Evolutionary conservation across 164 flowering plant species (phyloP).

Genomic region (Stephania yunnanensis): DNA sequence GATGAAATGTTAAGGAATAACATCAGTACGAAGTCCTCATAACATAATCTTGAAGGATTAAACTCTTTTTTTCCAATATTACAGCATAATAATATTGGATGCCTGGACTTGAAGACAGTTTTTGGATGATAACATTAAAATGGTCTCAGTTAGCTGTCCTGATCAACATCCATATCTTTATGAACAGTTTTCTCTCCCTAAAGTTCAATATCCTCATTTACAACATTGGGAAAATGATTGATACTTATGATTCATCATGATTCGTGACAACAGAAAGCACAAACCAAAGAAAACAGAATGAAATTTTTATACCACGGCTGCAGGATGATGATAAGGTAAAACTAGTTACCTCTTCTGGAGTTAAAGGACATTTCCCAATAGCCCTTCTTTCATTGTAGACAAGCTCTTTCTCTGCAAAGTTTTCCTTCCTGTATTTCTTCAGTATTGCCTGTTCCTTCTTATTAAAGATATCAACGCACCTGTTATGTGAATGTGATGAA

Average conservation of each 20-base stretch:
- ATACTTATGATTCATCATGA: background rate
- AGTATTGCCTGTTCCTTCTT: constrained; percentile 61
- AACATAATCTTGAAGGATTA: background rate
- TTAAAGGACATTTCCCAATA: constrained; percentile 92
- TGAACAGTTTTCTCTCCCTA: background rate
- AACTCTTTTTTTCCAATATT: background rate
- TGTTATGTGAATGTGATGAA: constrained; percentile 24
- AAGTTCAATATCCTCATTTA: background rate
- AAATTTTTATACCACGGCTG: constrained; percentile 1
- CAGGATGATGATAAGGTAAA: constrained; percentile 9
- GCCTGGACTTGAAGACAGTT: background rate
- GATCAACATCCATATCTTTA: background rate
- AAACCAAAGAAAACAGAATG: background rate
- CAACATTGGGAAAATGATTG: background rate
- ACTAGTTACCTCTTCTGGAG: constrained; percentile 94
- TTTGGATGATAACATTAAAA: background rate
- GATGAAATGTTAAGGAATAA: background rate
- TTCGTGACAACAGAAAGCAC: background rate
- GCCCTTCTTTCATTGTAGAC: constrained; percentile 77
- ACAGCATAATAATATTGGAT: background rate
- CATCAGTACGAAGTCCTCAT: background rate
- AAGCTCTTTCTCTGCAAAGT: constrained; percentile 75
- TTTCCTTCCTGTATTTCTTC: constrained; percentile 67
- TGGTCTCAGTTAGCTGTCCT: background rate
- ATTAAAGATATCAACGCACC: constrained; percentile 88